These are phyloP conservation scores for Neurospora sp. DNA, from an alignment of 495 filamentous ascomycete species.

Conservation along the genomic window DNA sequence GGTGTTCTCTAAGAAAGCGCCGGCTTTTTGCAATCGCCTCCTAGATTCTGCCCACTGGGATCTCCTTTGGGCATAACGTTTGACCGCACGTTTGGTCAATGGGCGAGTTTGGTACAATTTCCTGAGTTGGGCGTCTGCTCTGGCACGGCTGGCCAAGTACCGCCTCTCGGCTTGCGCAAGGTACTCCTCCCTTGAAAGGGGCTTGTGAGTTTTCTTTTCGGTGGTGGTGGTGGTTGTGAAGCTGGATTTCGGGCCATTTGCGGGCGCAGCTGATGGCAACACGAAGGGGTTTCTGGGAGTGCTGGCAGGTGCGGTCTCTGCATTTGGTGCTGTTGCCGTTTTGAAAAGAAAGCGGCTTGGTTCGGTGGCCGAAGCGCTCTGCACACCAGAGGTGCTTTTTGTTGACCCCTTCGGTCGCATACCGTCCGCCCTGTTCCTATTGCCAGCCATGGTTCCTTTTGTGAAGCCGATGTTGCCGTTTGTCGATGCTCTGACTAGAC, in stretches of 20 bases:
- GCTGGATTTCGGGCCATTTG: not conserved
- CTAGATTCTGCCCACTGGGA: not conserved
- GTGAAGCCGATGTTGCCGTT: not conserved
- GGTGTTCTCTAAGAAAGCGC: not conserved
- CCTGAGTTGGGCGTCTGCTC: not conserved
- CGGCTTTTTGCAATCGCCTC: not conserved
- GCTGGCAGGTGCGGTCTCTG: not conserved
- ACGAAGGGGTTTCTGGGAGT: not conserved
- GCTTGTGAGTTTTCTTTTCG: not conserved
- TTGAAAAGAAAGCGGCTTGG: not conserved
- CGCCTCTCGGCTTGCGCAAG: slow-evolving; percentile 1
- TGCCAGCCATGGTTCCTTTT: not conserved
- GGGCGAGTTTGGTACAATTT: not conserved
- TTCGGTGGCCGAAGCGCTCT: not conserved
- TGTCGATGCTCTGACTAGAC: not conserved
- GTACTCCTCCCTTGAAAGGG: not conserved
- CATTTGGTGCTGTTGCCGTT: not conserved
- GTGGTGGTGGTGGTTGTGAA: not conserved
- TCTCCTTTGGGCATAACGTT: not conserved
- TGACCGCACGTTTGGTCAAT: not conserved
- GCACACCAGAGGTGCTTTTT: not conserved
- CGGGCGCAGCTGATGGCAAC: not conserved
- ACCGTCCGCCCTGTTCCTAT: not conserved
- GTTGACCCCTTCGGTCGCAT: not conserved
- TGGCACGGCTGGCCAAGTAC: not conserved